Conservation (phyloP, 805 yeast species). For the Ogataea allantospora region DNA sequence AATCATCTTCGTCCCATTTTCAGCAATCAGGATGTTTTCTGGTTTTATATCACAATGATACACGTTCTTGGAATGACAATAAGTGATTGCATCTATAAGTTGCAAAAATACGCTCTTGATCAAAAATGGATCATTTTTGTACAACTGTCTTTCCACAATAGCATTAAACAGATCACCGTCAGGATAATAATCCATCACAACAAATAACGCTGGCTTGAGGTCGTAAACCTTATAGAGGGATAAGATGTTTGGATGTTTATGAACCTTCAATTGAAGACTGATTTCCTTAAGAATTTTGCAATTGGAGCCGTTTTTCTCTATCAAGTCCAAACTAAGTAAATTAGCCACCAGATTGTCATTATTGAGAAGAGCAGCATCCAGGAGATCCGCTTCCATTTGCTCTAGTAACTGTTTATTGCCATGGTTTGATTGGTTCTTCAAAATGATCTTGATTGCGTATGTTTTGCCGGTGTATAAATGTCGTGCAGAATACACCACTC, state of each 20-base stretch:
- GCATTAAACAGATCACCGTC: slow-evolving; percentile 86
- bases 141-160: slow-evolving; percentile 72
- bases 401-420: slow-evolving; percentile 32
- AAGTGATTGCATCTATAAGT: slow-evolving; percentile 76
- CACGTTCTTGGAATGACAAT: slow-evolving; percentile 78
- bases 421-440: slow-evolving; percentile 42
- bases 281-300: slow-evolving; percentile 60
- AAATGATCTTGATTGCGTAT: slow-evolving; percentile 71
- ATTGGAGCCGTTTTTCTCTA: slow-evolving; percentile 33
- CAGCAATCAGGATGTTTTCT: slow-evolving; percentile 76
- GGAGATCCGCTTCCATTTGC: slow-evolving; percentile 30
- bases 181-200: slow-evolving; percentile 81
- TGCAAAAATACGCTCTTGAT: slow-evolving; percentile 67
- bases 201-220: slow-evolving; percentile 56
- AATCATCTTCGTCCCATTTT: slow-evolving; percentile 52
- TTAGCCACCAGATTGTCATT: slow-evolving; percentile 30
- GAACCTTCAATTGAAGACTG: slow-evolving; percentile 69
- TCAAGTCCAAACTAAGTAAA: slow-evolving; percentile 36
- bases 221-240: slow-evolving; percentile 73
- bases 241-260: slow-evolving; percentile 74
- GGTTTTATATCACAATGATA: slow-evolving; percentile 96
- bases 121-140: slow-evolving; percentile 48
- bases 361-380: slow-evolving; percentile 25
- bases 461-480: slow-evolving; percentile 48
- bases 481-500: slow-evolving; percentile 69